Conservation (phyloP, 305 asterid genomes). For the Fraxinus dipetala region DNA sequence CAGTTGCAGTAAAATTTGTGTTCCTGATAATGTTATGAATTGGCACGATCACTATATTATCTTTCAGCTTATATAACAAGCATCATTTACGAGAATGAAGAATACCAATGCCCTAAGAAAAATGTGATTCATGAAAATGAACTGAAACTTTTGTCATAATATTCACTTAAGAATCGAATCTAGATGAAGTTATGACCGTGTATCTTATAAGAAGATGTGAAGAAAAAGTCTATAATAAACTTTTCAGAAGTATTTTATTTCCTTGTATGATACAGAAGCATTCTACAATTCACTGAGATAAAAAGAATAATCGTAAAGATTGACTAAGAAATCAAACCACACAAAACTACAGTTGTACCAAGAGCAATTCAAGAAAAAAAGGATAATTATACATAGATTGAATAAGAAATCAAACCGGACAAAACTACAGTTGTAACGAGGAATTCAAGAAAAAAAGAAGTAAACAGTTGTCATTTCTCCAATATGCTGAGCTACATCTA, state of each 20-base stretch:
- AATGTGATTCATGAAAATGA: neutral
- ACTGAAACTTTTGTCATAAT: neutral
- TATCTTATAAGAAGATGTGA: neutral
- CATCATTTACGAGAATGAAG: neutral
- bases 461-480: neutral
- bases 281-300: neutral
- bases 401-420: neutral
- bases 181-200: neutral
- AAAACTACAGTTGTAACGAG: neutral
- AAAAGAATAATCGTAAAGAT: neutral
- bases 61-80: neutral
- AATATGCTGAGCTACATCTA: neutral
- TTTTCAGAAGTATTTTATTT: neutral
- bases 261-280: neutral
- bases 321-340: neutral
- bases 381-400: neutral
- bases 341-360: slow-evolving; percentile 1
- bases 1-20: neutral
- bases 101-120: neutral
- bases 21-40: neutral
- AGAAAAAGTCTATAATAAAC: neutral
- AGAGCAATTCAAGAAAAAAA: neutral
- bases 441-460: neutral
- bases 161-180: neutral
- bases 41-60: neutral